Conservation (phyloP, 331 rosid genomes). For the Cydonia oblonga region DNA sequence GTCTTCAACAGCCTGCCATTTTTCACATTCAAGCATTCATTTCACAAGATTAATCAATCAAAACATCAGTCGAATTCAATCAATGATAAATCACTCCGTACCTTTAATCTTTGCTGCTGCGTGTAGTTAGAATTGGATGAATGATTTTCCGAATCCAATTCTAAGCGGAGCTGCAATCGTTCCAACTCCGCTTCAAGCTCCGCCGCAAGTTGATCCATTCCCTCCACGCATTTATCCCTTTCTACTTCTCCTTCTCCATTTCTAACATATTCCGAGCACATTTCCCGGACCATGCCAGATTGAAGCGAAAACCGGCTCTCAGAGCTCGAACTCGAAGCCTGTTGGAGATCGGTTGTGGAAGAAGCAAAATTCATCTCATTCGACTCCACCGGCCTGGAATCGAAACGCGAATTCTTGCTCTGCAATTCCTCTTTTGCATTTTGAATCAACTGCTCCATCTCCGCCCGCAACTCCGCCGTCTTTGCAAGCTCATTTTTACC, state of each 20-base stretch:
- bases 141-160: constrained; percentile 44
- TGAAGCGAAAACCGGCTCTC: constrained; percentile 31
- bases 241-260: constrained; percentile 12
- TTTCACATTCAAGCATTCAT: not conserved
- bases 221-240: constrained; percentile 30
- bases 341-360: constrained; percentile 37
- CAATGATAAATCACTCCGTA: constrained; percentile 2
- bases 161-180: constrained; percentile 57
- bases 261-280: constrained; percentile 11
- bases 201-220: constrained; percentile 54
- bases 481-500: constrained; percentile 56
- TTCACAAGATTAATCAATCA: not conserved
- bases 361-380: constrained; percentile 22
- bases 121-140: constrained; percentile 13
- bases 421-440: constrained; percentile 41
- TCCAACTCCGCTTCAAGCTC: constrained; percentile 75
- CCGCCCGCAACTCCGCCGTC: constrained; percentile 58
- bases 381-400: constrained; percentile 17
- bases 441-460: constrained; percentile 65
- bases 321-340: constrained; percentile 27
- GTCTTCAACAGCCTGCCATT: constrained; percentile 35
- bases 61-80: not conserved
- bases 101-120: constrained; percentile 32
- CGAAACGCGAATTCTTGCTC: constrained; percentile 19
- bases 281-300: constrained; percentile 15